These are phyloP conservation scores for Termitomyces eurrhizus DNA, from an alignment of 768 basidiomycete genomes.

Conservation along the genomic window DNA sequence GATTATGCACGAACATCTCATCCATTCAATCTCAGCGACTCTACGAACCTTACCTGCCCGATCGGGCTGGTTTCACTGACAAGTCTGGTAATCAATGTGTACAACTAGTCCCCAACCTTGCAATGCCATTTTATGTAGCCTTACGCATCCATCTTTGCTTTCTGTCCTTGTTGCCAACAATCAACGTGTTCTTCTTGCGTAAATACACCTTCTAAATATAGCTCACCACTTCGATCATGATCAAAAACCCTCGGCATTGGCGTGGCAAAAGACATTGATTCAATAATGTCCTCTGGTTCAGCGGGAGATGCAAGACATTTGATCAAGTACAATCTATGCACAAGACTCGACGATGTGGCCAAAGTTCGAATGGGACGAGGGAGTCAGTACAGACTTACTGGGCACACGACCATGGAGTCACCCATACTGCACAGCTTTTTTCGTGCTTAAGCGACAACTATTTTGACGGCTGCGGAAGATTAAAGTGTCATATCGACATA, in stretches of 20 bases:
- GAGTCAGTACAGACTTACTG: not conserved
- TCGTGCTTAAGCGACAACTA: not conserved
- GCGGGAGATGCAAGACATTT: conserved; percentile 1
- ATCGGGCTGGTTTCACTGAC: not conserved
- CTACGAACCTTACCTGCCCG: not conserved
- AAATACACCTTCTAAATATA: conserved; percentile 4
- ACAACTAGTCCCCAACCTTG: no score
- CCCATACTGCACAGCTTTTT: not conserved
- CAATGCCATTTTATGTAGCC: not conserved
- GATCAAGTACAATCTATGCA: not conserved
- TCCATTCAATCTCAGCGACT: conserved; percentile 6
- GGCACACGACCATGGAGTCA: not conserved
- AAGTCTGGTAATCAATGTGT: not conserved
- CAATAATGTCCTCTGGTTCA: not conserved
- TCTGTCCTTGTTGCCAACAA: not conserved
- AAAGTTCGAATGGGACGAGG: not conserved
- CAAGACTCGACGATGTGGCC: not conserved
- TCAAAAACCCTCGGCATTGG: not conserved
- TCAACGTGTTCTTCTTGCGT: not conserved
- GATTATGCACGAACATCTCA: conserved; percentile 1
- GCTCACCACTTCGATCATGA: conserved; percentile 1
- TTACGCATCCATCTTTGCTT: not conserved
- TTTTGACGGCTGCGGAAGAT: not conserved
- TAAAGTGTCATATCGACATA: not conserved
- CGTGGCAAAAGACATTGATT: not conserved